Percentiles rank a stretch among this genome's conserved stretches.
phyloP scores from a whole-genome alignment of 305 asterid species.

The Rubia peregrina region DNA sequence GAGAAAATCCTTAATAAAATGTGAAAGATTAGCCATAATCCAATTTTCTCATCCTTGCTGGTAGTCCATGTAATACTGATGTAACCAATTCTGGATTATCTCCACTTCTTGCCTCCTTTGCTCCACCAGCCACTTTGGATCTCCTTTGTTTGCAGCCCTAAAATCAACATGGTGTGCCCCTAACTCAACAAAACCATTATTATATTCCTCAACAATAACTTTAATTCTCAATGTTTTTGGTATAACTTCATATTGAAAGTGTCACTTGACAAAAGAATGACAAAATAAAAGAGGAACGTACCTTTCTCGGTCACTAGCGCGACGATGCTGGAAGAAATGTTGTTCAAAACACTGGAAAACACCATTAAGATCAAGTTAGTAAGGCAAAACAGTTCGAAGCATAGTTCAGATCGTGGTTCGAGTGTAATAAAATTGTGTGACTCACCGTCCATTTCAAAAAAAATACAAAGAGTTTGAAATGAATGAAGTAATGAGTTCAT shows the following conservation, averaged over 20 bases:
- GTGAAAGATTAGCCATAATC: background rate
- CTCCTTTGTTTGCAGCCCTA: conserved; percentile 45
- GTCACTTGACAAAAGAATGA: background rate
- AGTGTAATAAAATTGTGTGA: background rate
- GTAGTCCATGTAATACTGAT: conserved; percentile 42
- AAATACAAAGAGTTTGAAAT: too few species aligned
- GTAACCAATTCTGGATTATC: conserved; percentile 52
- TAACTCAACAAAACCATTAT: conserved; percentile 12
- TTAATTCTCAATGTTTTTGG: too few species aligned
- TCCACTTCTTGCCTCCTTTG: conserved; percentile 57
- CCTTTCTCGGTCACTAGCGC: conserved; percentile 62
- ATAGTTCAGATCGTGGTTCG: background rate
- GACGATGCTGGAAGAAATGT: conserved; percentile 61
- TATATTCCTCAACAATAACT: too few species aligned
- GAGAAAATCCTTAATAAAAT: background rate
- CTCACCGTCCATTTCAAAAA: background rate
- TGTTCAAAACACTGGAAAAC: conserved; percentile 42
- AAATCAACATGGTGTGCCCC: conserved; percentile 82
- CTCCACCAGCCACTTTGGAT: conserved; percentile 55
- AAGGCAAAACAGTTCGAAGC: background rate
- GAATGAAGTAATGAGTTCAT: too few species aligned
- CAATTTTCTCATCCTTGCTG: conserved; percentile 17
- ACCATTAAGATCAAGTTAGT: background rate
- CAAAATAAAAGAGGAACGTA: conserved; percentile 2
- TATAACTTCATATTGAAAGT: background rate